Conservation (phyloP, 305 asterid species). For the Solanum chacoense region DNA sequence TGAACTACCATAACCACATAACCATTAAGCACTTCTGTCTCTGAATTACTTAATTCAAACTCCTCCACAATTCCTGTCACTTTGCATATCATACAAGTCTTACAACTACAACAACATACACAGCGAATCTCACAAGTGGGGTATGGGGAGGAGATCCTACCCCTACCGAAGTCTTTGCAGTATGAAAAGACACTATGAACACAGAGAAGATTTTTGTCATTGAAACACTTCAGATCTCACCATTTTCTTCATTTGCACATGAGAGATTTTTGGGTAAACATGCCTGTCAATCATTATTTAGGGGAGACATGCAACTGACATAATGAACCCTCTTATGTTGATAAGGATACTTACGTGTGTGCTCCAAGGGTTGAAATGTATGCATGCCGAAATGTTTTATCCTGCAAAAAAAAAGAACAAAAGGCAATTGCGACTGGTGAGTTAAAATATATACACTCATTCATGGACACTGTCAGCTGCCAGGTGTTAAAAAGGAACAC, state of each 20-base stretch:
- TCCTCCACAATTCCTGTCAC: background rate
- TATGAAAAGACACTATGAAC: background rate
- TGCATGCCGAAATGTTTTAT: constrained; percentile 93
- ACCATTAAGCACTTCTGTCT: background rate
- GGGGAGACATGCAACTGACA: background rate
- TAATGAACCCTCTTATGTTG: background rate
- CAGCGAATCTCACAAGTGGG: background rate
- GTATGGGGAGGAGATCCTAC: background rate
- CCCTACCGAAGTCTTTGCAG: background rate
- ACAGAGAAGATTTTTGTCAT: background rate
- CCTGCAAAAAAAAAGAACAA: constrained; percentile 34
- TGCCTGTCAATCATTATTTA: background rate
- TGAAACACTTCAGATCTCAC: background rate
- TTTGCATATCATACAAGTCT: background rate
- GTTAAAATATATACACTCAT: background rate
- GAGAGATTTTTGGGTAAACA: background rate
- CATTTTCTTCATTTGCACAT: background rate
- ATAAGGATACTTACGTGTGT: constrained; percentile 68
- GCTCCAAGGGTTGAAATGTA: constrained; percentile 82
- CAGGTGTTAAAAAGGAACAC: background rate
- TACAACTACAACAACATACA: background rate
- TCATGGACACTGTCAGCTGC: background rate
- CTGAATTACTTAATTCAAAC: background rate
- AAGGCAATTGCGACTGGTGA: background rate
- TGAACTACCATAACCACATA: background rate